Conservation (phyloP, 2,329 filamentous ascomycete genomes). For the Periglandula ipomoeae region DNA sequence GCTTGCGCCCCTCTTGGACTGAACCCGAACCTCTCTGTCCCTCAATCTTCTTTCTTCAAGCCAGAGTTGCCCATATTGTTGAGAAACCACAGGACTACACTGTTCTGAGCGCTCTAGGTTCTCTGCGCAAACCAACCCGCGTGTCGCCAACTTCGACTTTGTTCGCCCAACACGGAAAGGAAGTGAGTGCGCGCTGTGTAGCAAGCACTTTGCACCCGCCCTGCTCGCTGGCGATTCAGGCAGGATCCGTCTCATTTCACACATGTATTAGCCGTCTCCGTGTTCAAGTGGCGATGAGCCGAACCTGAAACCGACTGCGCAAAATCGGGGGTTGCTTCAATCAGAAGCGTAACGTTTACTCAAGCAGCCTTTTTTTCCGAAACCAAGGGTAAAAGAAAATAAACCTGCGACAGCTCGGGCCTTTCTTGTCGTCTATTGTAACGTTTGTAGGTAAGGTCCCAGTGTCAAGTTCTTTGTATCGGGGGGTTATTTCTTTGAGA, state of each 20-base stretch:
- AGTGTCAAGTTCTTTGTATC: too few relatives aligned
- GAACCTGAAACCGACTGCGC: constrained; percentile 8
- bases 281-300: constrained; percentile 3
- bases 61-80: too few relatives aligned
- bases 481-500: too few relatives aligned
- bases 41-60: neutral
- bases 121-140: too few relatives aligned
- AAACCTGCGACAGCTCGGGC: neutral
- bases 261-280: neutral
- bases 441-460: neutral
- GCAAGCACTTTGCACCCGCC: neutral
- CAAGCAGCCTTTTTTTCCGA: neutral
- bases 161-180: neutral
- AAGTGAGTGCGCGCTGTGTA: neutral
- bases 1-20: neutral
- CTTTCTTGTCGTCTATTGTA: neutral
- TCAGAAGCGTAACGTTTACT: neutral
- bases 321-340: neutral
- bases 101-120: too few relatives aligned
- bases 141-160: too few relatives aligned
- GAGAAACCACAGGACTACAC: too few relatives aligned
- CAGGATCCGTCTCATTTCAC: constrained; percentile 3
- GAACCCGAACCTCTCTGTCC: neutral
- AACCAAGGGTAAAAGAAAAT: neutral
- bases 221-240: neutral